Percentiles rank a stretch among this genome's conserved stretches.
Conservation (phyloP, 148 eudicot species). For the Gaultheria prostrata region DNA sequence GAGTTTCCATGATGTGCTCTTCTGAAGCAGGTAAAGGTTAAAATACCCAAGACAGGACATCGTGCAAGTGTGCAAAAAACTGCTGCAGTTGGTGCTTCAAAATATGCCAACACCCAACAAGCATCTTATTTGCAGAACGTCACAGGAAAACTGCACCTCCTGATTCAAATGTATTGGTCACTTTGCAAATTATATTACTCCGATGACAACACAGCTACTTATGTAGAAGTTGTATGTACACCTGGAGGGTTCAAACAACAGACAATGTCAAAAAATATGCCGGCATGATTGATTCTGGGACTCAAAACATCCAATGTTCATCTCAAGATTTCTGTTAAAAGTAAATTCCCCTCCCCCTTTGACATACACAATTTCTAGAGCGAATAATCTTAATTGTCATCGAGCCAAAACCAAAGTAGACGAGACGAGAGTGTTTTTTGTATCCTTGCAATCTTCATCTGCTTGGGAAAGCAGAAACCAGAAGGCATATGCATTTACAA, state of each 20-base stretch:
- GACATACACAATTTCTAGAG: background rate
- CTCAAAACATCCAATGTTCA: background rate
- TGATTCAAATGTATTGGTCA: no score
- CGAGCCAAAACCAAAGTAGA: background rate
- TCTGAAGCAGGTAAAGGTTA: no score
- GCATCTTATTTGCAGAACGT: no score
- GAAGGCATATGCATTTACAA: background rate
- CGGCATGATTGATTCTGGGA: background rate
- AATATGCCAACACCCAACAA: no score
- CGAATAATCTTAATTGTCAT: background rate
- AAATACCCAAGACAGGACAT: no score
- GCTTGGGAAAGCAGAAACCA: background rate
- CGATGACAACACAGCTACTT: no score
- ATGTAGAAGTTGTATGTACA: background rate
- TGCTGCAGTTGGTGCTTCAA: no score
- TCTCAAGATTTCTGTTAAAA: background rate
- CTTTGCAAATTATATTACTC: no score
- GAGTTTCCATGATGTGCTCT: no score
- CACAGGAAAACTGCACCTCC: no score
- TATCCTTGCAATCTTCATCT: background rate
- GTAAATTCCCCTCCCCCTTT: background rate
- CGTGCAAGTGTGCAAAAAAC: no score
- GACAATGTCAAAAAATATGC: background rate
- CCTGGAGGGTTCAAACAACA: background rate
- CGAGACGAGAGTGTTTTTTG: background rate